Conservation (phyloP, 2,329 filamentous ascomycete species). For the Calonectria honghensis region DNA sequence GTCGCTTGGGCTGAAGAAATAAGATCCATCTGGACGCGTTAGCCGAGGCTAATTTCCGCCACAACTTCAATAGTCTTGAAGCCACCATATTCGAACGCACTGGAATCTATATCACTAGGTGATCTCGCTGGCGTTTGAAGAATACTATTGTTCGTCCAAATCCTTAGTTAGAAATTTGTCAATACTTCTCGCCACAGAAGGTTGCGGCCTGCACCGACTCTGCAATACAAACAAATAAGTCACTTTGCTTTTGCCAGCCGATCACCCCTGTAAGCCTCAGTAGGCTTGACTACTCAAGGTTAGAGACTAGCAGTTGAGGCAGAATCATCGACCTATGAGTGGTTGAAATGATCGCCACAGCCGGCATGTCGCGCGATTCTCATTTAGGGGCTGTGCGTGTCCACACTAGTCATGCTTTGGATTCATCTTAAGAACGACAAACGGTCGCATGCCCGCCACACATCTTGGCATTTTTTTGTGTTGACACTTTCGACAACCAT, state of each 20-base stretch:
- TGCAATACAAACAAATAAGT: not conserved
- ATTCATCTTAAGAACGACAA: not conserved
- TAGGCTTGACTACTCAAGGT: not conserved
- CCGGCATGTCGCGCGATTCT: not conserved
- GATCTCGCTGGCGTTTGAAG: not conserved
- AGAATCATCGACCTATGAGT: not conserved
- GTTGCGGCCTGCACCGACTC: not conserved
- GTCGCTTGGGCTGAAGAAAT: not conserved
- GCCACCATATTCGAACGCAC: not conserved
- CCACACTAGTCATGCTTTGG: not conserved
- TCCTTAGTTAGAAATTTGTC: not conserved
- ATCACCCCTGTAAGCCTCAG: conserved; percentile 9
- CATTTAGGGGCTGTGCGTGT: not conserved
- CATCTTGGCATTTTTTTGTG: not conserved
- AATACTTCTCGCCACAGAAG: not conserved
- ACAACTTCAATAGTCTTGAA: not conserved
- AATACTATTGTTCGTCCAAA: not conserved
- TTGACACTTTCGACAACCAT: not conserved
- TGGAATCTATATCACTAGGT: not conserved
- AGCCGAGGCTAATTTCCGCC: conserved; percentile 11
- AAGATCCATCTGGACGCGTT: not conserved
- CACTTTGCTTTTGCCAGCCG: not conserved
- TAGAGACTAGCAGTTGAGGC: conserved; percentile 13
- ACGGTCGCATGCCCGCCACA: not conserved
- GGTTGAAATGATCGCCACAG: not conserved